phyloP scores from a whole-genome alignment of 495 filamentous ascomycete genomes.

The Penicillium antarcticum region DNA sequence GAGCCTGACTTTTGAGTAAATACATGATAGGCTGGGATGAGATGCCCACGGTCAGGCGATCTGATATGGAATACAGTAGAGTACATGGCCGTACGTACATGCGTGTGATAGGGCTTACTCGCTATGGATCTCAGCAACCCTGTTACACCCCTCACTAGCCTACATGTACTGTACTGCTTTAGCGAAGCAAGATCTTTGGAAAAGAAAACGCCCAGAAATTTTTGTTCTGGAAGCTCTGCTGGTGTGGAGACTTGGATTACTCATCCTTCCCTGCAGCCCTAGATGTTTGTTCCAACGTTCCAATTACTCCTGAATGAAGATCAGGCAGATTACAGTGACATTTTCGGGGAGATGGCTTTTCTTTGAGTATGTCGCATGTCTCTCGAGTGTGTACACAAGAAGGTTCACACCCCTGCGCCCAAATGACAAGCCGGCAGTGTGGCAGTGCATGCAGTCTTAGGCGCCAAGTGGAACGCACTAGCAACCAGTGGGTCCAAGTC shows the following conservation, averaged over 20 bases:
- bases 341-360: background rate
- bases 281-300: conserved; percentile 9
- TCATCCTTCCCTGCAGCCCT: conserved; percentile 3
- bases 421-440: conserved; percentile 40
- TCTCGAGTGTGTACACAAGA: background rate
- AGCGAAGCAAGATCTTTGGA: too few relatives aligned
- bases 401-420: conserved; percentile 9
- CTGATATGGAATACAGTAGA: background rate
- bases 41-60: background rate
- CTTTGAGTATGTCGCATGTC: background rate
- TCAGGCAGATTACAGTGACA: background rate
- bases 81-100: background rate
- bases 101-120: background rate
- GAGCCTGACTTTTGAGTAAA: background rate
- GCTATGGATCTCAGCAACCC: background rate
- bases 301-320: background rate
- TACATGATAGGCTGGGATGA: too few relatives aligned
- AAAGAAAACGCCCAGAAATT: background rate
- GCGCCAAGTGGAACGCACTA: conserved; percentile 25
- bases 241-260: conserved; percentile 1
- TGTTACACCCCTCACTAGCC: background rate
- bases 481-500: conserved; percentile 23
- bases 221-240: conserved; percentile 5
- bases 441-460: conserved; percentile 45
- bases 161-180: too few relatives aligned